Base-by-base conservation (phyloP, 2,329 filamentous ascomycete species). In the Cordyceps javanica region DNA sequence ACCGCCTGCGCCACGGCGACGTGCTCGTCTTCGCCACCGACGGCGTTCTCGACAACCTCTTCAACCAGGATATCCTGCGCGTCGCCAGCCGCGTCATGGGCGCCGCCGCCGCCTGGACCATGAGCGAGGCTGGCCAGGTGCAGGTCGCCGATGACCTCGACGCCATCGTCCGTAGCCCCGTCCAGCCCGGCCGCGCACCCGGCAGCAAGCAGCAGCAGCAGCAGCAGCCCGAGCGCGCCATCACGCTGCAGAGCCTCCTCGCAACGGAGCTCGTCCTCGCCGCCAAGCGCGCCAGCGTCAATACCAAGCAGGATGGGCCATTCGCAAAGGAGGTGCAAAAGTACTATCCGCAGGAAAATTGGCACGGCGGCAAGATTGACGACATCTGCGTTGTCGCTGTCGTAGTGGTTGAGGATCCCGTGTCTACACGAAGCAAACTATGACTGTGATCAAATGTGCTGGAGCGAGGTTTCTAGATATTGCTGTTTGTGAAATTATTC, bases 311-410 rank as follows among this genome's bases (percentile, higher is more conserved):
- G 54, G 90, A 97, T 70, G 91, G 93, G 0, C 94, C 94, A 0
- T 99, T 99, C 72, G 91, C 94, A 41, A 96, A 90, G 72, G 91
- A 97, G 71, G 91, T 97, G 21, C 90, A 94, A 69, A 89, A 87
- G 67, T 86, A 89, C 68, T 96, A 90, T 65, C 93, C 94, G 0
- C 79, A 87, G 38, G 93, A 97, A 71, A 83, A 86, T 59, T 99
- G 90, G 84, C 85, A 85, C 59, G 94, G 94, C 59, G 94, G 94
- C 54, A 99, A 99, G 73, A 83, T 95, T 21, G 94, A 99, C 69
- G 94, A 99, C 71, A 97, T 99, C 59, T 93, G 91, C 66, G 91
- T 91, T 5, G 78, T 99, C 52, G 86, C 92, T 14, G 84, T 87
- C 32, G 77, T 96, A 30, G 90, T 90, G 1, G 87, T 92, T 63